These are phyloP conservation scores for Posidonia oceanica DNA, from an alignment of 116 monocot genomes.

Conservation along the genomic window DNA sequence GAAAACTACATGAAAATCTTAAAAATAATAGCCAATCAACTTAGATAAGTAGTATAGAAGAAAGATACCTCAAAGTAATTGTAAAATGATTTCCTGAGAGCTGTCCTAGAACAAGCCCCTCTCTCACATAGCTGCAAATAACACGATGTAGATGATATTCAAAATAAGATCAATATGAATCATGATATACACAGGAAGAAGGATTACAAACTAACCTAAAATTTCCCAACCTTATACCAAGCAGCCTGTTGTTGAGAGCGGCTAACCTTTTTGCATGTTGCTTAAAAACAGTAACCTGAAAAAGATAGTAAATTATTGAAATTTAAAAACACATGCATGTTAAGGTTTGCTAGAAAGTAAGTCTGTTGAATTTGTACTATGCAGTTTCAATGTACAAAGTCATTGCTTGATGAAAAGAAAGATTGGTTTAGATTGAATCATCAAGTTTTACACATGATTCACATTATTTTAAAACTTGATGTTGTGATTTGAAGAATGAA, in stretches of 20 bases:
- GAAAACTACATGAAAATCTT: neutral
- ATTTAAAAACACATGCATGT: neutral
- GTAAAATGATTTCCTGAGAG: slow-evolving; percentile 80
- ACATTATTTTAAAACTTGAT: too few relatives aligned
- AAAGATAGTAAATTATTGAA: neutral
- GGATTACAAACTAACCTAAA: slow-evolving; percentile 43
- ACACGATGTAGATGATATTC: neutral
- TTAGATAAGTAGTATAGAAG: neutral
- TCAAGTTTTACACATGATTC: too few relatives aligned
- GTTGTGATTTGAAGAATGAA: too few relatives aligned
- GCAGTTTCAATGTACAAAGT: too few relatives aligned
- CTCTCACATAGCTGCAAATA: slow-evolving; percentile 50
- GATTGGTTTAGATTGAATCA: too few relatives aligned
- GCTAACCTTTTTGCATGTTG: slow-evolving; percentile 67
- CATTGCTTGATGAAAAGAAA: too few relatives aligned
- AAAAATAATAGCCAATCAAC: neutral
- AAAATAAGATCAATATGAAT: neutral
- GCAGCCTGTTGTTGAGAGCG: slow-evolving; percentile 58
- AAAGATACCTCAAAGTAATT: slow-evolving; percentile 69
- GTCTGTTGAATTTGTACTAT: too few relatives aligned
- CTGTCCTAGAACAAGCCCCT: slow-evolving; percentile 87
- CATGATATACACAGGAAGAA: neutral
- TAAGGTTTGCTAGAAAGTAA: neutral
- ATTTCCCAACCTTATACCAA: slow-evolving; percentile 80
- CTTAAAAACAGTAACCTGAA: slow-evolving; percentile 92